phyloP scores from a whole-genome alignment of 2,329 filamentous ascomycete species.

The Herpotrichia juniperi region DNA sequence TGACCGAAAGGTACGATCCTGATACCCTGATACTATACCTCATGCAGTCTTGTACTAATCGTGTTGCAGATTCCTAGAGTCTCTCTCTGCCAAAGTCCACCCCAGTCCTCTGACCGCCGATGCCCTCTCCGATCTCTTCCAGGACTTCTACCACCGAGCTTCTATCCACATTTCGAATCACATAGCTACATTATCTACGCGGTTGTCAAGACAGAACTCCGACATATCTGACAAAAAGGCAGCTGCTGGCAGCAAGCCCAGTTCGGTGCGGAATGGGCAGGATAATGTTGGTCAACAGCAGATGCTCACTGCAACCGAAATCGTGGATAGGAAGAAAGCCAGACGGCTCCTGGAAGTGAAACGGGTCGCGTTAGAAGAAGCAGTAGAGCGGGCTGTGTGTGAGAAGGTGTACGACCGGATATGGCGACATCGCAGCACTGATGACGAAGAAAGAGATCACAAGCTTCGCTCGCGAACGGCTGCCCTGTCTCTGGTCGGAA shows the following conservation, averaged over 20 bases:
- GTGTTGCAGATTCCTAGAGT: constrained; percentile 80
- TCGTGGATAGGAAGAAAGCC: constrained; percentile 78
- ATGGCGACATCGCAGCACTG: constrained; percentile 87
- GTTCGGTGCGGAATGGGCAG: constrained; percentile 33
- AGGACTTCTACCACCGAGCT: constrained; percentile 88
- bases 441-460: constrained; percentile 94
- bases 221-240: constrained; percentile 48
- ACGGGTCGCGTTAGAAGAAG: constrained; percentile 79
- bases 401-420: constrained; percentile 84
- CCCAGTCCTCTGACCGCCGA: constrained; percentile 83
- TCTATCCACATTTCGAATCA: constrained; percentile 85
- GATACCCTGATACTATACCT: not conserved
- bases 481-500: constrained; percentile 87
- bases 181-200: constrained; percentile 77
- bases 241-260: constrained; percentile 38
- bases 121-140: constrained; percentile 82
- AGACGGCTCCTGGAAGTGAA: constrained; percentile 81
- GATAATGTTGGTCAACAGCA: constrained; percentile 66
- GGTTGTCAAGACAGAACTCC: constrained; percentile 71
- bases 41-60: not conserved
- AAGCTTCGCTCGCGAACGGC: constrained; percentile 94
- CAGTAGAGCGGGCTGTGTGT: constrained; percentile 84
- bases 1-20: constrained; percentile 83
- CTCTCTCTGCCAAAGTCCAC: constrained; percentile 84
- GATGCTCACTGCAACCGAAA: constrained; percentile 89